phyloP scores from a whole-genome alignment of 306 rosid genomes.

The Cicer yamashitae region DNA sequence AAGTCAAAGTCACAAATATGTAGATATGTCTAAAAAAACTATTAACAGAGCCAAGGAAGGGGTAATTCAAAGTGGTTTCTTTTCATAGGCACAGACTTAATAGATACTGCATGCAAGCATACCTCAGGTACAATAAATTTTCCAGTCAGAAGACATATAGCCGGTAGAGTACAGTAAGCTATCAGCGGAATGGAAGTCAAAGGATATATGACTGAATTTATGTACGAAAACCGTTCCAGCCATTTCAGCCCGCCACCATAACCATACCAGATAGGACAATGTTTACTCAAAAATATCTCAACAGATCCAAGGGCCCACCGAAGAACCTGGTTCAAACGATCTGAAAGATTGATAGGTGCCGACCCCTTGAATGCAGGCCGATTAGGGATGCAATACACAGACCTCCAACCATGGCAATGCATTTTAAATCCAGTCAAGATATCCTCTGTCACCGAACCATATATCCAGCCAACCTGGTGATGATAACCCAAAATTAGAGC shows the following conservation, averaged over 20 bases:
- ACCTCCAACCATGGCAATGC: slow-evolving; percentile 93
- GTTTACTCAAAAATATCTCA: slow-evolving; percentile 76
- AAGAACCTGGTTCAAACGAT: slow-evolving; percentile 82
- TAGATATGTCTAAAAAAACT: slow-evolving; percentile 9
- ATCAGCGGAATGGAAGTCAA: slow-evolving; percentile 79
- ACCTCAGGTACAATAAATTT: slow-evolving; percentile 85
- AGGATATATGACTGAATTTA: slow-evolving; percentile 76
- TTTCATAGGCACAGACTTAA: background rate
- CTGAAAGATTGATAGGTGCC: slow-evolving; percentile 80
- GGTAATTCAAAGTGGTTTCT: background rate
- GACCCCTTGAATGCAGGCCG: slow-evolving; percentile 83
- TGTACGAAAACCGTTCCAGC: slow-evolving; percentile 74
- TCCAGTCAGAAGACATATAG: slow-evolving; percentile 81
- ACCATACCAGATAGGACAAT: slow-evolving; percentile 84
- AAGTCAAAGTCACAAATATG: background rate
- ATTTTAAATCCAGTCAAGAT: slow-evolving; percentile 88
- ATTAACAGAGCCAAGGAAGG: background rate
- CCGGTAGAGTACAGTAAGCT: slow-evolving; percentile 76
- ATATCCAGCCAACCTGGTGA: slow-evolving; percentile 81
- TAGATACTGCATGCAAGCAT: slow-evolving; percentile 32
- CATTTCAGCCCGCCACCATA: slow-evolving; percentile 74
- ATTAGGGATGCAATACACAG: slow-evolving; percentile 81
- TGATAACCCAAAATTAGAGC: background rate
- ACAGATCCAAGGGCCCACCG: slow-evolving; percentile 90
- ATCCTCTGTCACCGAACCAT: slow-evolving; percentile 88